phyloP scores from a whole-genome alignment of 805 yeast genomes.

The Metschnikowia dekortorum region DNA sequence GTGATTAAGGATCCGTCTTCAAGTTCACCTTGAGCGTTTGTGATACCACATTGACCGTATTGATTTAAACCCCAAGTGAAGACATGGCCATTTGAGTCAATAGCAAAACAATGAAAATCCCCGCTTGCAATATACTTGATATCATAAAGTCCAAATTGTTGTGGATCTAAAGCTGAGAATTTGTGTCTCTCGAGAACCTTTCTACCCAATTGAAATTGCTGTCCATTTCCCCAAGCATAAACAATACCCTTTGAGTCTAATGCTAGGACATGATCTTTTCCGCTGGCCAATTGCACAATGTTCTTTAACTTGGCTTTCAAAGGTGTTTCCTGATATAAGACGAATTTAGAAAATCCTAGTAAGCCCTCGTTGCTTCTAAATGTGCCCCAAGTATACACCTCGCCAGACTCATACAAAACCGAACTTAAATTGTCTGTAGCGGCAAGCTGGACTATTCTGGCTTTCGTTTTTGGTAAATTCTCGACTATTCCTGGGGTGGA shows the following conservation, averaged over 20 bases:
- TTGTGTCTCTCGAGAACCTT: slow-evolving; percentile 75
- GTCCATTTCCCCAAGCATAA: slow-evolving; percentile 97
- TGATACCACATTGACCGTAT: slow-evolving; percentile 88
- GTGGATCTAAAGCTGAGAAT: slow-evolving; percentile 69
- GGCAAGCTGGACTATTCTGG: slow-evolving; percentile 69
- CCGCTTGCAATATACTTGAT: slow-evolving; percentile 85
- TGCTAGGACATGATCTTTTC: slow-evolving; percentile 89
- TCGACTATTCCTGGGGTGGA: slow-evolving; percentile 83
- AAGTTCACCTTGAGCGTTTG: slow-evolving; percentile 56
- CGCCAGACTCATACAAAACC: slow-evolving; percentile 73
- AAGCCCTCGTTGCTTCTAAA: slow-evolving; percentile 91
- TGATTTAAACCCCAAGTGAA: slow-evolving; percentile 95
- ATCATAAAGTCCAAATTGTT: slow-evolving; percentile 76
- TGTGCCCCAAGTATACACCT: slow-evolving; percentile 96
- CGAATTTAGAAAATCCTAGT: slow-evolving; percentile 70
- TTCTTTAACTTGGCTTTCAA: slow-evolving; percentile 54
- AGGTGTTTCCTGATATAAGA: slow-evolving; percentile 65
- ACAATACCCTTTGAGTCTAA: slow-evolving; percentile 82
- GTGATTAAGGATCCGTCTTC: slow-evolving; percentile 83
- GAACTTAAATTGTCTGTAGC: slow-evolving; percentile 93
- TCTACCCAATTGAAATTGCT: slow-evolving; percentile 88
- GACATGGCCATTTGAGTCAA: slow-evolving; percentile 65
- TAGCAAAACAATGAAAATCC: slow-evolving; percentile 93
- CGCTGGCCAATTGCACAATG: slow-evolving; percentile 80
- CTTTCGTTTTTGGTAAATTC: slow-evolving; percentile 48